Conservation (phyloP, 148 eudicot species). For the Talinum fruticosum region DNA sequence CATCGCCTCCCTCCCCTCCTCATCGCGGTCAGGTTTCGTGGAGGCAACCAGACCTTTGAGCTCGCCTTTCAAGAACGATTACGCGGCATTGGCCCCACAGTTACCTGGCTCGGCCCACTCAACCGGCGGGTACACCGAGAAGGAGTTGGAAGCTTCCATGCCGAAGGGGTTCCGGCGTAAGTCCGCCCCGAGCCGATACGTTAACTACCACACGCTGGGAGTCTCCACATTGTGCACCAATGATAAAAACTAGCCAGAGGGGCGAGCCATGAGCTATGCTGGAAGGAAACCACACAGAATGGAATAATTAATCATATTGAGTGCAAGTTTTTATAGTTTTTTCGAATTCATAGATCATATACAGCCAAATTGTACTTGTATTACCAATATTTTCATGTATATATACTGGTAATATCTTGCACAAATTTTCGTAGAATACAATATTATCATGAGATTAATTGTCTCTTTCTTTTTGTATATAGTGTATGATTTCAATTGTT, state of each 20-base stretch:
- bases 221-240: slow-evolving; percentile 20
- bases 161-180: slow-evolving; percentile 25
- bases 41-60: slow-evolving; percentile 15
- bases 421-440: not conserved
- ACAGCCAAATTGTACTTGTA: not conserved
- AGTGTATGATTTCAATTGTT: not conserved
- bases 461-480: not conserved
- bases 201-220: slow-evolving; percentile 13
- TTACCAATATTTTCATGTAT: not conserved
- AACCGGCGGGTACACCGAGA: not conserved
- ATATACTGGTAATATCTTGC: not conserved
- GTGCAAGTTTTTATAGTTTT: not conserved
- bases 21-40: not conserved
- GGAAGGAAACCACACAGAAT: not conserved
- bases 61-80: not conserved
- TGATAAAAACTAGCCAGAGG: not conserved
- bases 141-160: slow-evolving; percentile 27
- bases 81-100: not conserved
- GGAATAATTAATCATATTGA: not conserved
- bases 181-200: slow-evolving; percentile 30
- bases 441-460: not conserved
- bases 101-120: not conserved
- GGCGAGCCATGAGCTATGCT: not conserved
- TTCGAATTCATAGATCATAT: not conserved
- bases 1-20: not conserved